Percentiles rank a stretch among this genome's conserved stretches.
These are phyloP conservation scores for Jaapia argillacea DNA, from an alignment of 768 basidiomycete species.

Conservation along the genomic window DNA sequence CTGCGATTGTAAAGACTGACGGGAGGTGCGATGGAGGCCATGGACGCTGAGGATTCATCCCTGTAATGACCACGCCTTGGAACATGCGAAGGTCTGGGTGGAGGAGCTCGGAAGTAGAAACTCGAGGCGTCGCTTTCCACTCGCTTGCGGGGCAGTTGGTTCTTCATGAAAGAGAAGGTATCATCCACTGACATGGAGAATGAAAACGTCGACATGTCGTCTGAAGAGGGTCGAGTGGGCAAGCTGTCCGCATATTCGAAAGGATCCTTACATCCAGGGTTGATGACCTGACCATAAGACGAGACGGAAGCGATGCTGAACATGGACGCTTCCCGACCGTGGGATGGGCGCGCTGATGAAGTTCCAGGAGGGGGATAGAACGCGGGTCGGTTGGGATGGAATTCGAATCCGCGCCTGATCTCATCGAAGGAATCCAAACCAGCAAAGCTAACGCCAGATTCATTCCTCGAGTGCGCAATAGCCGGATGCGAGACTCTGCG, in stretches of 20 bases:
- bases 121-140: slow-evolving; percentile 72
- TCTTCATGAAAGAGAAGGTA: slow-evolving; percentile 55
- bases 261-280: slow-evolving; percentile 55
- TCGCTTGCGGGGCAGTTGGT: slow-evolving; percentile 32
- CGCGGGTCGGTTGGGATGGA: slow-evolving; percentile 43
- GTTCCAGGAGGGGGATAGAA: slow-evolving; percentile 51
- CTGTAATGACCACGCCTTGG: slow-evolving; percentile 40
- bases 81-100: slow-evolving; percentile 18
- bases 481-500: slow-evolving; percentile 9
- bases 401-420: slow-evolving; percentile 73
- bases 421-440: slow-evolving; percentile 73
- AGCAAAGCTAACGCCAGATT: slow-evolving; percentile 53
- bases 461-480: slow-evolving; percentile 21
- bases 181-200: slow-evolving; percentile 51
- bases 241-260: slow-evolving; percentile 51
- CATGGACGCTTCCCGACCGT: slow-evolving; percentile 44
- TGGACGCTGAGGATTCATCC: slow-evolving; percentile 53
- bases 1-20: slow-evolving; percentile 66
- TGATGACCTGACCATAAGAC: slow-evolving; percentile 62
- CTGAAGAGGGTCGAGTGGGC: slow-evolving; percentile 46
- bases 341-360: slow-evolving; percentile 22
- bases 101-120: slow-evolving; percentile 53
- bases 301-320: slow-evolving; percentile 75
- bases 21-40: slow-evolving; percentile 49
- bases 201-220: slow-evolving; percentile 48